These are phyloP conservation scores for Rhodotorula sp. DNA, from an alignment of 1,284 basidiomycete genomes.

Conservation along the genomic window DNA sequence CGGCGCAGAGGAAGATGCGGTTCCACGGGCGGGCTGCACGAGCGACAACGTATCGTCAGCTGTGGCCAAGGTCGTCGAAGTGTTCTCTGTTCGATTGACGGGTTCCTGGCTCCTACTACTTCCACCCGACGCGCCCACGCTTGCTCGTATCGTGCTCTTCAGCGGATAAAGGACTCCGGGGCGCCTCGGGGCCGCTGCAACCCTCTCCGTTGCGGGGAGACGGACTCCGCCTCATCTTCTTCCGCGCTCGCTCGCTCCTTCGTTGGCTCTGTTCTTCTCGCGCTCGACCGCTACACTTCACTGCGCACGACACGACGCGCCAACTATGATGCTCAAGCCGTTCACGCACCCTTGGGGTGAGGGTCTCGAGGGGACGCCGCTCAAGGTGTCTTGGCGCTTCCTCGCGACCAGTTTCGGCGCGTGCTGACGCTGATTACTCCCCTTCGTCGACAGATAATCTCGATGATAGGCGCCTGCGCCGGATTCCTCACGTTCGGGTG, in stretches of 20 bases:
- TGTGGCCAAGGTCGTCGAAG: too few relatives aligned
- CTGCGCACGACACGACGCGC: not conserved
- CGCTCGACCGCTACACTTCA: not conserved
- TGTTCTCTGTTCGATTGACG: not conserved
- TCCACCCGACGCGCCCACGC: too few relatives aligned
- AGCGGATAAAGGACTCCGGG: too few relatives aligned
- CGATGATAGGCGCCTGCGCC: constrained; percentile 24
- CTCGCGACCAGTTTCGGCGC: not conserved
- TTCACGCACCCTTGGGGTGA: constrained; percentile 32
- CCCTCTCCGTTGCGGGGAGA: too few relatives aligned
- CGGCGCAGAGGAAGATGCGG: too few relatives aligned
- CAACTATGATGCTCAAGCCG: constrained; percentile 29
- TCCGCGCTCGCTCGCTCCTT: not conserved
- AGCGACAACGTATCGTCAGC: too few relatives aligned
- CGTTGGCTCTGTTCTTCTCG: not conserved
- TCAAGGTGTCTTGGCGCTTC: constrained; percentile 19
- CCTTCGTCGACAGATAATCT: constrained; percentile 1
- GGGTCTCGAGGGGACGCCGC: constrained; percentile 16
- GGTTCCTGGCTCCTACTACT: too few relatives aligned
- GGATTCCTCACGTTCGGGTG: constrained; percentile 20
- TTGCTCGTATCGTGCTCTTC: too few relatives aligned
- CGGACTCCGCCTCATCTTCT: too few relatives aligned
- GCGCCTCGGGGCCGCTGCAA: too few relatives aligned
- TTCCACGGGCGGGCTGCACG: too few relatives aligned
- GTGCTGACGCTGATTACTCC: not conserved